These are phyloP conservation scores for Collybia mongolica DNA, from an alignment of 768 basidiomycete genomes.

Conservation along the genomic window DNA sequence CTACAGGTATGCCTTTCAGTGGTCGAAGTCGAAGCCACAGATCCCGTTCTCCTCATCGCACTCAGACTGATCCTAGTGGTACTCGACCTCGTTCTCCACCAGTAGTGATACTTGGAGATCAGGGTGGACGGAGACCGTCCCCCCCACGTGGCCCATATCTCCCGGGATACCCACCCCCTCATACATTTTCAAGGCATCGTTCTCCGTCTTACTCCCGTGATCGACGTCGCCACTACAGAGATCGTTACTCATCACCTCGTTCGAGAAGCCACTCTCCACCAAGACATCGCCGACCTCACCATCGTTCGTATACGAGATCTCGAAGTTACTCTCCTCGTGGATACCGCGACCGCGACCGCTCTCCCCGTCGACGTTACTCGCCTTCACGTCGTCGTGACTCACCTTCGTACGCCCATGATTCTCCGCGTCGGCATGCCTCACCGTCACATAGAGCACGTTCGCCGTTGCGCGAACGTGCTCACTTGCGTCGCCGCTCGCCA, in stretches of 20 bases:
- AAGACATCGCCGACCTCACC: slow-evolving; percentile 8
- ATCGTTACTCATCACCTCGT: slow-evolving; percentile 19
- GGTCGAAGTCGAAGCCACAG: not conserved
- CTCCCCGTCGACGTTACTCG: not conserved
- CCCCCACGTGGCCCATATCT: too few species aligned
- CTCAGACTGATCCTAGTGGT: not conserved
- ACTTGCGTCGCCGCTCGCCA: too few species aligned
- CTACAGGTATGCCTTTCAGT: not conserved
- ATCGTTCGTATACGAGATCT: slow-evolving; percentile 3
- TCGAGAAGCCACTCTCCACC: slow-evolving; percentile 14
- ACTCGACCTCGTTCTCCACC: too few species aligned
- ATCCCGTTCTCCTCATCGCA: not conserved
- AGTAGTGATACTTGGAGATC: too few species aligned
- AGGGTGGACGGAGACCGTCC: slow-evolving; percentile 6
- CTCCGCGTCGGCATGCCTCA: too few species aligned
- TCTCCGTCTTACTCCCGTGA: slow-evolving; percentile 15
- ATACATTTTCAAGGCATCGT: not conserved
- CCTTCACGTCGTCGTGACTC: too few species aligned
- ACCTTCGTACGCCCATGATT: not conserved
- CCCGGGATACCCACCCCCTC: too few species aligned
- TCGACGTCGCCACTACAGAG: slow-evolving; percentile 11
- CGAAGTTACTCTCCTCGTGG: slow-evolving; percentile 9
- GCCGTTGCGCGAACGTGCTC: too few species aligned
- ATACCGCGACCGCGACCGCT: slow-evolving; percentile 1
- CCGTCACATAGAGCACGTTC: too few species aligned